Conservation (phyloP, 73 alveolate genomes). For the Paramecium tetraurelia region DNA sequence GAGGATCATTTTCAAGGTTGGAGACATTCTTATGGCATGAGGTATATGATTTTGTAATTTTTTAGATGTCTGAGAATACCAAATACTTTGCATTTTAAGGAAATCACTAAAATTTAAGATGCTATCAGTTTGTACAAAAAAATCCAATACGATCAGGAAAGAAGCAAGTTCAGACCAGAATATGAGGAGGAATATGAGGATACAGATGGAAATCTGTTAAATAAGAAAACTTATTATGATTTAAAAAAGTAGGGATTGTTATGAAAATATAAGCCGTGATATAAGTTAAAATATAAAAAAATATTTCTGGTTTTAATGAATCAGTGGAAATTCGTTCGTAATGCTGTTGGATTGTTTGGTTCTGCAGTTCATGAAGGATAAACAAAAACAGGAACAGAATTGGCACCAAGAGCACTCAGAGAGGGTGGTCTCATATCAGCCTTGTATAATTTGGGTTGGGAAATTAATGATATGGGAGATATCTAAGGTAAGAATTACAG, state of each 20-base stretch:
- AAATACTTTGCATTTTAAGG: constrained; percentile 98
- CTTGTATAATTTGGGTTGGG: neutral
- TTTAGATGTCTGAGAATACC: constrained; percentile 99
- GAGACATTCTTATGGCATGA: constrained; percentile 48
- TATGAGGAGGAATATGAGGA: constrained; percentile 97
- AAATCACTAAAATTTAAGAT: constrained; percentile 96
- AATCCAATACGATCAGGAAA: constrained; percentile 87
- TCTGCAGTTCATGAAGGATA: constrained; percentile 4
- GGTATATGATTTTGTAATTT: constrained; percentile 86
- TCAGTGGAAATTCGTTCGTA: neutral
- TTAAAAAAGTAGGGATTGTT: neutral
- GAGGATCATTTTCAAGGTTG: constrained; percentile 43
- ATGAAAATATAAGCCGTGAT: neutral
- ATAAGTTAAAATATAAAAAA: neutral
- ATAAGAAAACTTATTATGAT: constrained; percentile 70
- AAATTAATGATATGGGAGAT: neutral
- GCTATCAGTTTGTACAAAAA: constrained; percentile 98
- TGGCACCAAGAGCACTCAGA: neutral
- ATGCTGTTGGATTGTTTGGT: neutral
- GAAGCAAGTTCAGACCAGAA: constrained; percentile 94
- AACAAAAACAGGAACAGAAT: neutral
- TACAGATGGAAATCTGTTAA: constrained; percentile 89
- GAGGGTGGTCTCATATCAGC: neutral
- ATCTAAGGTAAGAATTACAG: neutral
- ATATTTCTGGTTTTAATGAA: neutral